phyloP scores from a whole-genome alignment of 352 stramenopile species.

The Phytophthora syringae region DNA sequence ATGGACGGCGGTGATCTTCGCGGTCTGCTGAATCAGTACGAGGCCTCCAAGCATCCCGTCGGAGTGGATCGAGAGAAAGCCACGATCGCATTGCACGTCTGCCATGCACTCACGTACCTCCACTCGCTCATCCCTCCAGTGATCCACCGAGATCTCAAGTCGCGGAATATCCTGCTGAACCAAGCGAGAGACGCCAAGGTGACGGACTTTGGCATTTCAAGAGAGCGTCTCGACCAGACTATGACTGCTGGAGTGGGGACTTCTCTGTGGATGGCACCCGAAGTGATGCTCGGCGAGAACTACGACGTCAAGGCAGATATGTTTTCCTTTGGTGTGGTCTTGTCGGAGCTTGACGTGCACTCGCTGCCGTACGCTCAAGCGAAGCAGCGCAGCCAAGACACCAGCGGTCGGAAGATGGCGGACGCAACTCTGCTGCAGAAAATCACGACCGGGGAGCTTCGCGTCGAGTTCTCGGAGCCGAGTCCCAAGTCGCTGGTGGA shows the following conservation, averaged over 20 bases:
- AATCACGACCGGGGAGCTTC: slow-evolving; percentile 15
- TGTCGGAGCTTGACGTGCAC: slow-evolving; percentile 53
- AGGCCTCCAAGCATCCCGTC: background rate
- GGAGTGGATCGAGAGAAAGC: slow-evolving; percentile 39
- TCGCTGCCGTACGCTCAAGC: slow-evolving; percentile 49
- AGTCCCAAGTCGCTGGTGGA: slow-evolving; percentile 20
- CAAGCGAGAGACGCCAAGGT: slow-evolving; percentile 55
- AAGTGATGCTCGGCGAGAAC: slow-evolving; percentile 24
- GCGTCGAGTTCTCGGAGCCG: slow-evolving; percentile 22
- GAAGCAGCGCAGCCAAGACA: slow-evolving; percentile 30
- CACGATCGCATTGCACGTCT: slow-evolving; percentile 41
- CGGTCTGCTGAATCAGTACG: slow-evolving; percentile 31
- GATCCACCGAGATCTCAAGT: slow-evolving; percentile 56
- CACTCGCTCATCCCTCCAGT: slow-evolving; percentile 17
- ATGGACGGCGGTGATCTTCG: slow-evolving; percentile 53
- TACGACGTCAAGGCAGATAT: slow-evolving; percentile 26
- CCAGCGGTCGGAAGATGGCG: slow-evolving; percentile 4
- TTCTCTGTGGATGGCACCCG: slow-evolving; percentile 24
- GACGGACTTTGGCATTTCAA: slow-evolving; percentile 67
- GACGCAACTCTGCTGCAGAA: slow-evolving; percentile 24
- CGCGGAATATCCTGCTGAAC: slow-evolving; percentile 35
- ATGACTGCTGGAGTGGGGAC: slow-evolving; percentile 31
- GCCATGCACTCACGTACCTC: slow-evolving; percentile 36
- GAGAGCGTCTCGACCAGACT: slow-evolving; percentile 45
- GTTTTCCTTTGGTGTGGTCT: slow-evolving; percentile 37